Conservation (phyloP, 2,329 filamentous ascomycete genomes). For the Diaporthe ampelina region DNA sequence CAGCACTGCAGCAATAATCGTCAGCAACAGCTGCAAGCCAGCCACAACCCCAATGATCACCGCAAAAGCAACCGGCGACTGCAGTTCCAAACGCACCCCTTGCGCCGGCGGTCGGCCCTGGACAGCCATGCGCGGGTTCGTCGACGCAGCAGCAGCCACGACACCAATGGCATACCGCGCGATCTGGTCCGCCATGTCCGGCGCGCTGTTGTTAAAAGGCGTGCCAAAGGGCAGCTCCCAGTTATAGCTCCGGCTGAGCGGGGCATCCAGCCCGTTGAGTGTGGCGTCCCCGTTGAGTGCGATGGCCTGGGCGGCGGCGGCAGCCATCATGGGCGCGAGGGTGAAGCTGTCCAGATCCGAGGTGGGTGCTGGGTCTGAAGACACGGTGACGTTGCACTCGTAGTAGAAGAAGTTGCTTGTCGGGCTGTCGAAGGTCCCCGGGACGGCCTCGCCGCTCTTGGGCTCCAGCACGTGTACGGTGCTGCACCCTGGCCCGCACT, state of each 20-base stretch:
- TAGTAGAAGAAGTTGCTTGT: slow-evolving; percentile 7
- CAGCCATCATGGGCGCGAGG: slow-evolving; percentile 11
- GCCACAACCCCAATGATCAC: background rate
- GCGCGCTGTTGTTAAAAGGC: slow-evolving; percentile 23
- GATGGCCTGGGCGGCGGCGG: slow-evolving; percentile 11
- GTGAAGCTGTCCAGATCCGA: slow-evolving; percentile 20
- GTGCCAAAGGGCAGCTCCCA: slow-evolving; percentile 15
- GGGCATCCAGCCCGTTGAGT: background rate
- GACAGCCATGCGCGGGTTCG: slow-evolving; percentile 19
- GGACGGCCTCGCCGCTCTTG: slow-evolving; percentile 20
- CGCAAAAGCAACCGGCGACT: slow-evolving; percentile 9
- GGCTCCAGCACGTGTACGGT: slow-evolving; percentile 21
- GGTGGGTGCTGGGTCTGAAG: background rate
- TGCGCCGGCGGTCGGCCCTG: background rate
- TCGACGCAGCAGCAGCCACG: slow-evolving; percentile 8
- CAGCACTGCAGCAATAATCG: background rate
- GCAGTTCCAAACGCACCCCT: slow-evolving; percentile 1
- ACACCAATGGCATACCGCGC: slow-evolving; percentile 15
- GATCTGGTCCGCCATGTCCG: slow-evolving; percentile 9
- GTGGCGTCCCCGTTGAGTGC: slow-evolving; percentile 1
- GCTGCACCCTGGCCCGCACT: slow-evolving; percentile 12
- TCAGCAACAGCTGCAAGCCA: slow-evolving; percentile 5
- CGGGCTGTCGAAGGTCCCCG: slow-evolving; percentile 3
- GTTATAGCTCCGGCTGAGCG: slow-evolving; percentile 14
- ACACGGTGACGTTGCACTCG: slow-evolving; percentile 19